A percentile compares a stretch with the other conserved stretches of the same genome.
Evolutionary conservation across 2,329 filamentous ascomycete species (phyloP).

Genomic region (Fusarium illudens): DNA sequence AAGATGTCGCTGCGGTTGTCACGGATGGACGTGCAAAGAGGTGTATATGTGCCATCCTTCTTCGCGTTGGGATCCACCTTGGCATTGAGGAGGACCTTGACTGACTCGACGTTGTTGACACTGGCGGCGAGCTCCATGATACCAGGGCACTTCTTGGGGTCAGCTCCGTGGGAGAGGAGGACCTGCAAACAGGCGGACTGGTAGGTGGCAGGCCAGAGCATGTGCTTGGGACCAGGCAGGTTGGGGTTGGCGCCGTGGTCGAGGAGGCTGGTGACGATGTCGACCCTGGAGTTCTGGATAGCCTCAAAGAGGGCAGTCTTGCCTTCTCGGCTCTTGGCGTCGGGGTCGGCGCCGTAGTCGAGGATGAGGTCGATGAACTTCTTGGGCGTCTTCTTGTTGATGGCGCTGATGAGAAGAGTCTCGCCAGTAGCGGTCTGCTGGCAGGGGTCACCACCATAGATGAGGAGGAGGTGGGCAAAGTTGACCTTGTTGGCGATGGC

Average conservation of each 20-base stretch:
- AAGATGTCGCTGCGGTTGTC: conserved; percentile 71
- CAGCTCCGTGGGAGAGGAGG: conserved; percentile 67
- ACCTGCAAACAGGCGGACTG: conserved; percentile 66
- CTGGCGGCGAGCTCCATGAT: conserved; percentile 71
- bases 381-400: conserved; percentile 65
- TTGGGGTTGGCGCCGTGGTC: conserved; percentile 72
- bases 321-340: conserved; percentile 67
- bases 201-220: conserved; percentile 71
- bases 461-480: conserved; percentile 67
- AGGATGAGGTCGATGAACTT: conserved; percentile 67
- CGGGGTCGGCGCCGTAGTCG: conserved; percentile 65
- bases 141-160: conserved; percentile 66
- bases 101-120: conserved; percentile 70
- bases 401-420: conserved; percentile 67
- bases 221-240: conserved; percentile 73
- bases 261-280: conserved; percentile 60
- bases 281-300: conserved; percentile 63
- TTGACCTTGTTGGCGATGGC: conserved; percentile 61
- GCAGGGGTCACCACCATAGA: conserved; percentile 68
- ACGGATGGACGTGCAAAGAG: conserved; percentile 72
- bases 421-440: conserved; percentile 63
- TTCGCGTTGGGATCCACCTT: conserved; percentile 68
- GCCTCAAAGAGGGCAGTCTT: conserved; percentile 71
- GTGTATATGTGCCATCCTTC: conserved; percentile 73
- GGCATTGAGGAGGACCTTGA: conserved; percentile 64